A percentile compares a stretch with the other conserved stretches of the same genome.
Evolutionary conservation across 345 rosid genomes (phyloP).

Genomic region (Turnera subulata): DNA sequence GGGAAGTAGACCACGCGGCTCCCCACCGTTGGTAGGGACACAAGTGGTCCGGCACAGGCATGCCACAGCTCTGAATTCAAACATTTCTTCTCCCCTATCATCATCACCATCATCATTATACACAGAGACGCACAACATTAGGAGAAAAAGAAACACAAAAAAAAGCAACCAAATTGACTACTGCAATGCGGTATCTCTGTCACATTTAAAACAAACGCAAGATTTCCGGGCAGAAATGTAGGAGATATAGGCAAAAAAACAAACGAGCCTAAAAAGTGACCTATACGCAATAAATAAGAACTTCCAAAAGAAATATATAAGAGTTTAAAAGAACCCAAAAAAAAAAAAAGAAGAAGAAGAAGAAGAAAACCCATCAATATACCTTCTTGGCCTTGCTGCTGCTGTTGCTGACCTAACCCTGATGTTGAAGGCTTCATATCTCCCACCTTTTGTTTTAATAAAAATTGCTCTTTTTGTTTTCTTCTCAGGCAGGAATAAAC

Average conservation of each 20-base stretch:
- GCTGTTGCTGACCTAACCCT: conserved; percentile 14
- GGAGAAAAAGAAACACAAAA: neutral
- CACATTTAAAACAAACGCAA: neutral
- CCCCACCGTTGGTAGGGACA: conserved; percentile 28
- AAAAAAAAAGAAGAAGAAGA: neutral
- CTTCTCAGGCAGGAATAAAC: neutral
- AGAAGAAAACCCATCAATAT: neutral
- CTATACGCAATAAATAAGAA: neutral
- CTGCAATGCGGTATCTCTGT: neutral
- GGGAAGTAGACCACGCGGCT: conserved; percentile 33
- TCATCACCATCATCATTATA: neutral
- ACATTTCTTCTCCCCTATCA: conserved; percentile 11
- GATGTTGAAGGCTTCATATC: conserved; percentile 32
- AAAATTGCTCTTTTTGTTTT: neutral
- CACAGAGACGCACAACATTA: neutral
- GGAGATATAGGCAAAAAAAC: too few relatives aligned
- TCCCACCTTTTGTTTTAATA: conserved; percentile 3
- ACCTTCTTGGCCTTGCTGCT: conserved; percentile 28
- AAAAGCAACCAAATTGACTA: neutral
- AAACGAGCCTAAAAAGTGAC: too few relatives aligned
- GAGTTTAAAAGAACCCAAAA: neutral
- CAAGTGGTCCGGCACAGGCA: conserved; percentile 35
- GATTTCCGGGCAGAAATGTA: too few relatives aligned
- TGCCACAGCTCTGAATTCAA: conserved; percentile 36
- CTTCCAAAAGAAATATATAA: neutral